Evolutionary conservation across 2,329 filamentous ascomycete species (phyloP).

Genomic region (Sporothrix mexicana): DNA sequence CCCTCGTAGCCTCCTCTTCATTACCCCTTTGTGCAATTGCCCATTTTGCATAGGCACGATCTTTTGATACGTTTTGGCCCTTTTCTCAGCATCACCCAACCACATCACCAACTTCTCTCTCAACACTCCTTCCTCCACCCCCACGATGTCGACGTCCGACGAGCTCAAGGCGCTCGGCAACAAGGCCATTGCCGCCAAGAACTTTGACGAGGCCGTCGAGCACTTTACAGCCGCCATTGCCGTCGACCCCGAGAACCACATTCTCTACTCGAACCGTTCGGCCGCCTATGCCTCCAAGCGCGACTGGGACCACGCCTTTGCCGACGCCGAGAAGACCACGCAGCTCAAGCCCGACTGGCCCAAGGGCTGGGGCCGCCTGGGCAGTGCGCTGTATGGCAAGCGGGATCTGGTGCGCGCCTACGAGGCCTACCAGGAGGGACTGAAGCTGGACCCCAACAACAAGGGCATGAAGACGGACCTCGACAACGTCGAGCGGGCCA

Average conservation of each 20-base stretch:
- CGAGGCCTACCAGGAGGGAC: constrained; percentile 91
- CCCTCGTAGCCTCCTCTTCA: not conserved
- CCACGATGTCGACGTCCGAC: constrained; percentile 65
- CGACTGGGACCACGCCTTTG: constrained; percentile 81
- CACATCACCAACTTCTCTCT: not conserved
- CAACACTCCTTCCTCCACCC: not conserved
- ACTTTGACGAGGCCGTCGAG: constrained; percentile 91
- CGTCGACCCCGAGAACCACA: constrained; percentile 87
- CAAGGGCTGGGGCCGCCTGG: constrained; percentile 94
- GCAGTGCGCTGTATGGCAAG: constrained; percentile 84
- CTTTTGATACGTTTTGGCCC: too few species aligned
- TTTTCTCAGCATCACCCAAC: not conserved
- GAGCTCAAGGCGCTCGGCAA: constrained; percentile 97
- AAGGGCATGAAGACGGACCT: constrained; percentile 90
- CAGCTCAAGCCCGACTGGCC: constrained; percentile 97
- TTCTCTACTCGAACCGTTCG: constrained; percentile 97
- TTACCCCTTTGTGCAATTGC: not conserved
- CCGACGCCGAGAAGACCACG: constrained; percentile 91
- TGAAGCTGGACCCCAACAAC: constrained; percentile 90
- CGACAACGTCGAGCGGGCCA: constrained; percentile 82
- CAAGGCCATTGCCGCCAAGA: constrained; percentile 97
- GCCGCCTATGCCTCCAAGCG: constrained; percentile 86
- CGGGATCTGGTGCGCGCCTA: constrained; percentile 84
- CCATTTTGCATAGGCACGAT: not conserved
- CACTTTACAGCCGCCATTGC: constrained; percentile 95